phyloP scores from a whole-genome alignment of 148 eudicot species.

The Hydrangea macrophylla region DNA sequence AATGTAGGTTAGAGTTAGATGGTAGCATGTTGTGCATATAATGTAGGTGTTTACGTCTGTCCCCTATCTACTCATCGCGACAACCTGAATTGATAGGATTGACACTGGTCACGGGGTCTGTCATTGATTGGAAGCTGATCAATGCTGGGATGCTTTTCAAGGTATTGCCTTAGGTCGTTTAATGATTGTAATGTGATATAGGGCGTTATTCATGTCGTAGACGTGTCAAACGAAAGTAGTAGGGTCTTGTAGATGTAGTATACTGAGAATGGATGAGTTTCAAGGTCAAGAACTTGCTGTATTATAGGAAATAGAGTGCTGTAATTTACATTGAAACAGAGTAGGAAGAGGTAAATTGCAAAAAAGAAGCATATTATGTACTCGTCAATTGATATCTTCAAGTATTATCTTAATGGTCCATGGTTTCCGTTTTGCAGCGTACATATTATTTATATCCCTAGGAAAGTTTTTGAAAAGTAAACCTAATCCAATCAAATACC shows the following conservation, averaged over 20 bases:
- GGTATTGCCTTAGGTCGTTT: not conserved
- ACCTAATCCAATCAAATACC: not conserved
- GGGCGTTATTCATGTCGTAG: not conserved
- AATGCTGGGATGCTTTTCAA: not conserved
- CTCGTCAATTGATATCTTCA: not conserved
- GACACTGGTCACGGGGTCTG: not conserved
- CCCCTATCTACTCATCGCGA: not conserved
- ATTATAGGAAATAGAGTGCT: not conserved
- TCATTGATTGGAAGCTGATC: not conserved
- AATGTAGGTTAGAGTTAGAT: not conserved
- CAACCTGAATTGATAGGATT: not conserved
- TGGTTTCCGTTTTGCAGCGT: not conserved
- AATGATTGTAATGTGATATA: not conserved
- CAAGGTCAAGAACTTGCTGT: not conserved
- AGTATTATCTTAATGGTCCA: not conserved
- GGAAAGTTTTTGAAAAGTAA: not conserved
- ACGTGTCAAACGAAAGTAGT: not conserved
- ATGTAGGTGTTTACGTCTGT: not conserved
- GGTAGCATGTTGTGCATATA: not conserved
- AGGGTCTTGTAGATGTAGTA: not conserved
- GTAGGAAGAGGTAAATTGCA: not conserved
- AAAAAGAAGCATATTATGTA: not conserved
- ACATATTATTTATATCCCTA: not conserved
- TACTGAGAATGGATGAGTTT: not conserved
- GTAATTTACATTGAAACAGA: not conserved